Base-by-base conservation (phyloP, 768 basidiomycete genomes). In the Arthromyces matolae region DNA sequence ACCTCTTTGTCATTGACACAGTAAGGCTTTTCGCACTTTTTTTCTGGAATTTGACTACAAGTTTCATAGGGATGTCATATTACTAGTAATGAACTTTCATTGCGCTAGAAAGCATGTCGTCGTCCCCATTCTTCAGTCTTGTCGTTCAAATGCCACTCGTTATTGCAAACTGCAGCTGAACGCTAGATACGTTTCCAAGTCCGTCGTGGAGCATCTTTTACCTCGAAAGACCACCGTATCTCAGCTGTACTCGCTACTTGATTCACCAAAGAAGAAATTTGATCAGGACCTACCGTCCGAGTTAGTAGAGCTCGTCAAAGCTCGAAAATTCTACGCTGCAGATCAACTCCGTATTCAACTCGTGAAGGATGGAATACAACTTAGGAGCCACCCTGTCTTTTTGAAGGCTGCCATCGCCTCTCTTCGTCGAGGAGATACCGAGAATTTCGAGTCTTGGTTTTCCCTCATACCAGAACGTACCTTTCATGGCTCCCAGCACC, bases 281-380 rank as follows among this genome's bases (percentile, higher is more conserved):
- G 44, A 6, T 37, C 24, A 16, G n/a, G n/a, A 36, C 32, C 8
- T 31, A 47, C 25, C 20, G 39, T 24, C 19, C 32, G 24, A 60
- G 58, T 47, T 61, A n/a, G 34, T 53, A 0, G 25, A 49, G 4
- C 32, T 60, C 7, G 57, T 59, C 12, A 28, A 42, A 22, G 32
- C 45, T 3, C 36, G 33, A n/a, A 52, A 53, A 10, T 55, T 53
- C 37, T 50, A 39, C 20, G 59, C 56, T 24, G 60, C 60, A 27
- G 51, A 58, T 14, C 54, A 51, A 9, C 38, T 62, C 16, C 55
- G 53, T 7, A 10, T 56, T 4, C 41, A 46, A 10, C 53, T 60
- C 27, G 12, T 50, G 8, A 43, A 41, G 8, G 32, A 35, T 5
- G 53, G 47, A 18, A 19, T 54, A 12, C 31, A 29, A 37, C 58